Evolutionary conservation across 1,284 basidiomycete genomes (phyloP), one percentile per base, ranked within the genome.

Genomic region (Phellopilus nigrolimitatus): DNA sequence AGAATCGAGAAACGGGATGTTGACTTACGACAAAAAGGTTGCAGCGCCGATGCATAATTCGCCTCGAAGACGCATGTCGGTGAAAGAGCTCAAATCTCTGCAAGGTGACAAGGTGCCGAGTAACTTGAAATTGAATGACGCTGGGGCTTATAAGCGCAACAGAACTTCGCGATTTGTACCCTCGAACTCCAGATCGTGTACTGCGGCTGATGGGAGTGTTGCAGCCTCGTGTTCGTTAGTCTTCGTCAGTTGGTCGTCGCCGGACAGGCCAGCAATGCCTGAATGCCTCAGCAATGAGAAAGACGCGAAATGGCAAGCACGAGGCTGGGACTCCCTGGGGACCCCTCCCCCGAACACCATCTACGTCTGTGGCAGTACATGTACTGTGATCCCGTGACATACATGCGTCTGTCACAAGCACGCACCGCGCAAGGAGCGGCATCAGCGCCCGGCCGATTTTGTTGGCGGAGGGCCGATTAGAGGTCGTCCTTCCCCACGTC

Each of bases 11-110:
- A 38, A 25, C 38, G 41, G 25, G 28, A 22, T n/a, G n/a, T n/a
- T n/a, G 37, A 57, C 57, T 13, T 49, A 57, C 57, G 57, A 55
- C 24, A 59, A 42, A 45, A 56, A 19, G 22, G 57, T 57, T 22
- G 57, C 57, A 28, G 51, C 33, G 40, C 57, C 50, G 30, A 59
- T 59, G 49, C 57, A 59, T 39, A 57, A 54, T 54, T 59, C 56
- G 21, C 57, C 57, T 45, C 54, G 56, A 48, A 58, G 36, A 40
- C 44, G 53, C 53, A 55, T 51, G 33, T n/a, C 13, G 25, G 31
- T 5, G 21, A 33, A 25, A 8, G 13, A n/a, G 4, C 2, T 43
- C 27, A 28, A 25, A 25, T 17, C 8, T 17, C 27, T 25, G 22
- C 17, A 12, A 47, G 28, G 27, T 24, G 28, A 36, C 21, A 19